Evolutionary conservation across 2,329 filamentous ascomycete genomes (phyloP).

Genomic region (Paradendryphiella salina): DNA sequence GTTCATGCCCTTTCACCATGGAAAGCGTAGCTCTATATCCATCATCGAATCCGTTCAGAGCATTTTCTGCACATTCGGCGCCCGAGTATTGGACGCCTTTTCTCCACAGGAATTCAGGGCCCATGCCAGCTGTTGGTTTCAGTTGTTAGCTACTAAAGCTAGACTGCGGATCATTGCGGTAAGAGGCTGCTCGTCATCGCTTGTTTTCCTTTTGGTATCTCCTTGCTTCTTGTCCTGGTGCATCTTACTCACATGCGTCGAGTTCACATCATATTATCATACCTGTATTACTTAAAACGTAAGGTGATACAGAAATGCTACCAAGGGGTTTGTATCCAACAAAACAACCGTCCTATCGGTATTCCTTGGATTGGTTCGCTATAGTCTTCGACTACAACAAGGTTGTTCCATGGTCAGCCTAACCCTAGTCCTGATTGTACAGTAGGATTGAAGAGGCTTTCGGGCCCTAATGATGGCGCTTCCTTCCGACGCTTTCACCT

Average conservation of each 20-base stretch:
- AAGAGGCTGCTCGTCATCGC: neutral
- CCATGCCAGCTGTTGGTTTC: neutral
- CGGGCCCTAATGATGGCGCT: neutral
- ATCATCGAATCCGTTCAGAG: neutral
- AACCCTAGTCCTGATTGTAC: conserved; percentile 4
- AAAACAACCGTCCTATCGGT: neutral
- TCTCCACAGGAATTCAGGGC: neutral
- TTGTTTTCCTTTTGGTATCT: neutral
- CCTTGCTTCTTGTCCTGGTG: neutral
- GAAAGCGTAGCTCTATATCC: neutral
- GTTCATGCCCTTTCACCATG: neutral
- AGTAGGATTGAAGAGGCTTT: neutral
- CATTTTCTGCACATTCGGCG: neutral
- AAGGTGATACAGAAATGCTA: conserved; percentile 1
- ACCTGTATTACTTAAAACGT: neutral
- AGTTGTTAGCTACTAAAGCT: neutral
- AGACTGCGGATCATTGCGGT: neutral
- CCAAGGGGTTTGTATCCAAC: neutral
- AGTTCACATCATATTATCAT: neutral
- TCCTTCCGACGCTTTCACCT: neutral
- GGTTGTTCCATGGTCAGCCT: neutral
- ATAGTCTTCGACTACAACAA: neutral
- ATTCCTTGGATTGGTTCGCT: neutral
- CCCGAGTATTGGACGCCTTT: neutral
- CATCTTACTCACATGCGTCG: neutral